phyloP scores from a whole-genome alignment of 192 early-diverging fungal genomes.

The Coemansia sp. region DNA sequence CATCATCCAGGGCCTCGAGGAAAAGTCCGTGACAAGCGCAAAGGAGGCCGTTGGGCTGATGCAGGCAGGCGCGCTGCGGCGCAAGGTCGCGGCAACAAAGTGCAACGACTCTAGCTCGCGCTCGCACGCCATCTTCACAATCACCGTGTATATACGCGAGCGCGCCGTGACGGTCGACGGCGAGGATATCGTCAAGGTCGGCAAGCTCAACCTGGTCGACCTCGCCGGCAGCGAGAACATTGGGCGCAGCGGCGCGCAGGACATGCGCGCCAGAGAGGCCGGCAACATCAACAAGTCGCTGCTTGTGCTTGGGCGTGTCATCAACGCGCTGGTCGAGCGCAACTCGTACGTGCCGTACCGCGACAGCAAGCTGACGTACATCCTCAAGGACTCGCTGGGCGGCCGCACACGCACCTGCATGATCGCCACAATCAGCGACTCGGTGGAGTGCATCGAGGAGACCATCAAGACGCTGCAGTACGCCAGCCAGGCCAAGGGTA shows the following conservation, averaged over 20 bases:
- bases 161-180: constrained; percentile 58
- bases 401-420: constrained; percentile 93
- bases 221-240: constrained; percentile 95
- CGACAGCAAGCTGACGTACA: constrained; percentile 82
- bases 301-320: constrained; percentile 68
- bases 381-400: constrained; percentile 87
- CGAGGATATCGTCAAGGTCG: constrained; percentile 86
- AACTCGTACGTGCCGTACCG: constrained; percentile 70
- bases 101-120: constrained; percentile 91
- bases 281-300: constrained; percentile 87
- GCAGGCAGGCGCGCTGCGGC: constrained; percentile 66
- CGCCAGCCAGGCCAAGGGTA: constrained; percentile 72
- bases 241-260: constrained; percentile 82
- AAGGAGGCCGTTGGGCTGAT: constrained; percentile 70
- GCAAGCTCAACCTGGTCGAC: constrained; percentile 95
- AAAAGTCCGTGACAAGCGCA: constrained; percentile 68
- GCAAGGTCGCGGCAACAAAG: constrained; percentile 79
- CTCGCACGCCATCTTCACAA: constrained; percentile 89
- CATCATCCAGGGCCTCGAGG: constrained; percentile 78
- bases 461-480: constrained; percentile 75
- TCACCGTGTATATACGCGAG: constrained; percentile 88
- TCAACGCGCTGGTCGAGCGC: constrained; percentile 60
- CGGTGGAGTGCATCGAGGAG: constrained; percentile 62
- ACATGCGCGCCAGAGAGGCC: constrained; percentile 77
- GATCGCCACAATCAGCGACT: constrained; percentile 89